These are phyloP conservation scores for Gliomastix tumulicola DNA, from an alignment of 2,329 filamentous ascomycete species.

Conservation along the genomic window DNA sequence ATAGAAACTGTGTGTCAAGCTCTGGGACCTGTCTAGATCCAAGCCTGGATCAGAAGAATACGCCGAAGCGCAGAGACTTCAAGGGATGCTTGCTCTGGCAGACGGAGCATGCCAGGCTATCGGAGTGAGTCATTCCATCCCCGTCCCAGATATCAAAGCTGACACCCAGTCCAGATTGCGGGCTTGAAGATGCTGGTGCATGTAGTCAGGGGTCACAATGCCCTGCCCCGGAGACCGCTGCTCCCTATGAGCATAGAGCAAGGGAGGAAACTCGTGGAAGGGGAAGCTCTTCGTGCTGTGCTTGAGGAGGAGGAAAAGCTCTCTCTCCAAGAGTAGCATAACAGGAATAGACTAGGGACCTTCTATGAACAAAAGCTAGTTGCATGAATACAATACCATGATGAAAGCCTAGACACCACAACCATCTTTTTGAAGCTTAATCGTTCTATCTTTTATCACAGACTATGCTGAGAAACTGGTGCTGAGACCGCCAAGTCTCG, in stretches of 20 bases:
- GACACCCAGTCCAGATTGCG: background rate
- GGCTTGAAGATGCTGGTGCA: constrained; percentile 1
- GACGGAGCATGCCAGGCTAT: background rate
- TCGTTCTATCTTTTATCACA: too few species aligned
- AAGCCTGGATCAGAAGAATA: background rate
- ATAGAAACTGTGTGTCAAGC: background rate
- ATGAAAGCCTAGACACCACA: too few species aligned
- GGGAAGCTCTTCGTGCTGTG: background rate
- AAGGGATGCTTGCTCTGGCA: background rate
- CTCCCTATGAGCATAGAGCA: background rate
- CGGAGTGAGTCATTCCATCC: background rate
- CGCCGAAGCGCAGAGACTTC: background rate
- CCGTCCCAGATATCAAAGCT: background rate
- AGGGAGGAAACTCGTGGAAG: background rate
- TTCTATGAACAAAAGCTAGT: too few species aligned
- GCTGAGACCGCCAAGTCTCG: too few species aligned
- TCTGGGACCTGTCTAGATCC: background rate
- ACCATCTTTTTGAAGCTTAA: too few species aligned
- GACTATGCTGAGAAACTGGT: too few species aligned
- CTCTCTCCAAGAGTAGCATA: too few species aligned
- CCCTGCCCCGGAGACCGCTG: background rate
- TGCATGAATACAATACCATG: too few species aligned
- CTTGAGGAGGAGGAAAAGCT: background rate
- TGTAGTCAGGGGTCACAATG: background rate
- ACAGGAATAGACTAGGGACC: too few species aligned